phyloP scores from a whole-genome alignment of 768 basidiomycete species.

The Suillus discolor region DNA sequence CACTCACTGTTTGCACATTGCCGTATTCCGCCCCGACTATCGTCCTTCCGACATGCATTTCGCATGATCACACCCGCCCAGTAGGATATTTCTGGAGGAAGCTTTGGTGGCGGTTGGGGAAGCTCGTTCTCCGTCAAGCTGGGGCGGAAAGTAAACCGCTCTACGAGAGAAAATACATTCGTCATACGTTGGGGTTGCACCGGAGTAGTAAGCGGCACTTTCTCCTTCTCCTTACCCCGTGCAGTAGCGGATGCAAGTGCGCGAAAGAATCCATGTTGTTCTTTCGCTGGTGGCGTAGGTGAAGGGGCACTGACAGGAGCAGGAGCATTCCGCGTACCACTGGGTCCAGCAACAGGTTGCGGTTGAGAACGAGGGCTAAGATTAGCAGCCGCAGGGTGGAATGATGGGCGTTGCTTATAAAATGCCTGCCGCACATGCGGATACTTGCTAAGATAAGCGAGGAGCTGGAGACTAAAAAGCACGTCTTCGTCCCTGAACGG shows the following conservation, averaged over 20 bases:
- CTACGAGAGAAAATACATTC: conserved; percentile 95
- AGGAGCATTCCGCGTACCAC: conserved; percentile 16
- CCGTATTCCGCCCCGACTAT: conserved; percentile 86
- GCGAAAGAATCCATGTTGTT: conserved; percentile 46
- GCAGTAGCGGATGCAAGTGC: conserved; percentile 44
- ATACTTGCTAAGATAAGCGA: conserved; percentile 97
- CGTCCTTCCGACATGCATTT: conserved; percentile 98
- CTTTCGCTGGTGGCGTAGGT: conserved; percentile 28
- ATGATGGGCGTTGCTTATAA: conserved; percentile 83
- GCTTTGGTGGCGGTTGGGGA: conserved; percentile 65
- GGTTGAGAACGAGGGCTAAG: conserved; percentile 32
- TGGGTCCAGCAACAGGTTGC: conserved; percentile 30
- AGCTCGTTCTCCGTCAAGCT: conserved; percentile 78
- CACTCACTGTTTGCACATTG: conserved; percentile 95
- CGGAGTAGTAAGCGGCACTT: conserved; percentile 29
- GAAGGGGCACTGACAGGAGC: conserved; percentile 4
- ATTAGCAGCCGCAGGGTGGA: conserved; percentile 71
- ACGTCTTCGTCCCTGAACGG: conserved; percentile 96
- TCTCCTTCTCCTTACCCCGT: conserved; percentile 53
- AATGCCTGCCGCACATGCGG: conserved; percentile 96
- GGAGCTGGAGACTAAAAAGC: conserved; percentile 83
- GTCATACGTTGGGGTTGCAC: conserved; percentile 51
- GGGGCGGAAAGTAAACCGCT: conserved; percentile 94
- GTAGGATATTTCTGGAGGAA: conserved; percentile 93
- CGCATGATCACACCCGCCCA: conserved; percentile 99